Conservation (phyloP, 345 rosid genomes). For the Bruguiera parviflora region DNA sequence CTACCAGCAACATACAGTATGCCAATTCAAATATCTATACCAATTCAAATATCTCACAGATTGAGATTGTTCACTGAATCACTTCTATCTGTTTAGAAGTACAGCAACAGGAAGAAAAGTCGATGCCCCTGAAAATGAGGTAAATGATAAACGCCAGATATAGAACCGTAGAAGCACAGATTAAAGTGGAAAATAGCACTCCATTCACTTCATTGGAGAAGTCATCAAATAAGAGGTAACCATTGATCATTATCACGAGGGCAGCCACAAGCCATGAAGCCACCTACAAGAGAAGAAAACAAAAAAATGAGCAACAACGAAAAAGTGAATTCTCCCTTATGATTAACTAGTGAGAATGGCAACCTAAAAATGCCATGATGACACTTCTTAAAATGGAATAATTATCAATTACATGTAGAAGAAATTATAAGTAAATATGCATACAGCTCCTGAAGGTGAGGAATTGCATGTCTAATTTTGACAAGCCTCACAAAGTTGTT, state of each 20-base stretch:
- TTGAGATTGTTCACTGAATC: background rate
- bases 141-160: constrained; percentile 70
- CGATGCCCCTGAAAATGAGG: constrained; percentile 48
- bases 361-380: background rate
- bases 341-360: background rate
- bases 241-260: constrained; percentile 80
- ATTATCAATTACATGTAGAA: too few species aligned
- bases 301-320: background rate
- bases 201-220: constrained; percentile 62
- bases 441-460: too few species aligned
- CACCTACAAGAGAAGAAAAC: constrained; percentile 33
- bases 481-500: too few species aligned
- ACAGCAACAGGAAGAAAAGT: constrained; percentile 31
- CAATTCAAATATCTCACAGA: background rate
- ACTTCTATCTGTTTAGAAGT: constrained; percentile 7
- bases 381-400: too few species aligned
- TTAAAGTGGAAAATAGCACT: constrained; percentile 27
- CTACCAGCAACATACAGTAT: background rate
- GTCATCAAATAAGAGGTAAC: constrained; percentile 75
- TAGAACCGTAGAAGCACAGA: constrained; percentile 42
- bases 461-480: too few species aligned
- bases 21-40: background rate
- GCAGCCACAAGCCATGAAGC: constrained; percentile 77
- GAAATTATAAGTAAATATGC: too few species aligned
- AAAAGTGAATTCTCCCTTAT: background rate